Evolutionary conservation across 352 stramenopile species (phyloP).

Genomic region (Pythium apleroticum): DNA sequence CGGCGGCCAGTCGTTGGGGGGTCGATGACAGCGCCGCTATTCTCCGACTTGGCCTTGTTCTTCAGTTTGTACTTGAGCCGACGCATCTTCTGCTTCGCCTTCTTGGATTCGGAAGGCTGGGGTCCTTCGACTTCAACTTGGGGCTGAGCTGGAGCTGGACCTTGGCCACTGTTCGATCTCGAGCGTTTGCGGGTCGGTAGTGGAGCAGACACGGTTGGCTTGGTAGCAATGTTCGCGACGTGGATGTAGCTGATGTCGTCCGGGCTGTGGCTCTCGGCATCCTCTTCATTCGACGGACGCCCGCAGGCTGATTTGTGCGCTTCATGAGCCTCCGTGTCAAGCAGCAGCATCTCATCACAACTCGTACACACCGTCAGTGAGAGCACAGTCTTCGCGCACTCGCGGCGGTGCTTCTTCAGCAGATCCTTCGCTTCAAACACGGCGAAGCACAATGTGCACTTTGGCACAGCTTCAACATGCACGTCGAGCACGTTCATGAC

Average conservation of each 20-base stretch:
- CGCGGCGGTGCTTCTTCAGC: slow-evolving; percentile 50
- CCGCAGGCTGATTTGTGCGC: slow-evolving; percentile 44
- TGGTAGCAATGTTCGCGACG: neutral
- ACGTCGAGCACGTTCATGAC: slow-evolving; percentile 67
- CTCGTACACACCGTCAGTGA: slow-evolving; percentile 42
- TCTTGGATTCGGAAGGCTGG: neutral
- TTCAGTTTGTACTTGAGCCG: slow-evolving; percentile 23
- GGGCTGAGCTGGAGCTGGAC: neutral
- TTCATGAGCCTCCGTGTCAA: slow-evolving; percentile 41
- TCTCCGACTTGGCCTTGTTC: slow-evolving; percentile 12
- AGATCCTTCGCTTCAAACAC: slow-evolving; percentile 33
- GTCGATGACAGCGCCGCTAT: neutral
- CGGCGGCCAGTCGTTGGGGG: slow-evolving; percentile 11
- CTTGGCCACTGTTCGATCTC: neutral
- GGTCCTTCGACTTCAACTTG: slow-evolving; percentile 4
- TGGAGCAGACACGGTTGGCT: neutral
- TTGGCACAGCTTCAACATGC: slow-evolving; percentile 37
- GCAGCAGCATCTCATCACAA: slow-evolving; percentile 50
- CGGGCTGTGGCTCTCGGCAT: slow-evolving; percentile 14
- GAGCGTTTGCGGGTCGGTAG: neutral
- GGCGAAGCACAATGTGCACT: slow-evolving; percentile 59
- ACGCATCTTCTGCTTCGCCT: slow-evolving; percentile 1
- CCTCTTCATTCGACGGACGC: slow-evolving; percentile 16
- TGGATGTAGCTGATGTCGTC: slow-evolving; percentile 21
- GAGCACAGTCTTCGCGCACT: slow-evolving; percentile 38